phyloP scores from a whole-genome alignment of 768 basidiomycete species.

The Mycena latifolia region DNA sequence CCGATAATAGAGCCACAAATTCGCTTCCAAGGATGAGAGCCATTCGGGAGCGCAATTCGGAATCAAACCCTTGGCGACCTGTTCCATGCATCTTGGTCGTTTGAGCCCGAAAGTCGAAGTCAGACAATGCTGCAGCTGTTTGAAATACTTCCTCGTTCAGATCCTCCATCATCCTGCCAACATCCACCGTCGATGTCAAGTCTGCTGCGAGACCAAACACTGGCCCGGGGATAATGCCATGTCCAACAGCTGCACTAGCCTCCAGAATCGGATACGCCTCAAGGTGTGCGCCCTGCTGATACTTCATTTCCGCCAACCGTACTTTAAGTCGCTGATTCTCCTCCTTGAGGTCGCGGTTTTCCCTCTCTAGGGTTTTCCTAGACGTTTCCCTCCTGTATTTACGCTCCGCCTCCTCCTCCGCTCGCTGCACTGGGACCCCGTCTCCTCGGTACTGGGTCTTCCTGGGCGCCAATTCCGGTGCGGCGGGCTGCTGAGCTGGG shows the following conservation, averaged over 20 bases:
- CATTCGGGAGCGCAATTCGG: neutral
- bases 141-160: conserved; percentile 1
- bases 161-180: conserved; percentile 9
- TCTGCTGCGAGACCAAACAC: conserved; percentile 29
- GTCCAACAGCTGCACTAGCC: neutral
- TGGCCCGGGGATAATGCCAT: neutral
- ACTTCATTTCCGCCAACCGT: neutral
- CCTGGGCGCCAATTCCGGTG: too few species aligned
- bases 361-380: neutral
- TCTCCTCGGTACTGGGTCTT: too few species aligned
- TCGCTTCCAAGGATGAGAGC: neutral
- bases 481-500: too few species aligned
- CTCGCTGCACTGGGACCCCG: too few species aligned
- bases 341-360: neutral
- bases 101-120: neutral
- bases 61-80: too few species aligned
- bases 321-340: neutral
- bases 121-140: conserved; percentile 1
- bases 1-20: neutral
- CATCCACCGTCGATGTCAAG: conserved; percentile 2
- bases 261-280: neutral
- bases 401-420: too few species aligned
- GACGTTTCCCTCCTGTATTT: neutral
- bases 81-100: neutral
- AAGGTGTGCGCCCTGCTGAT: neutral